These are phyloP conservation scores for Syncephalastrum sp. DNA, from an alignment of 371 early-diverging fungal genomes.

Conservation along the genomic window DNA sequence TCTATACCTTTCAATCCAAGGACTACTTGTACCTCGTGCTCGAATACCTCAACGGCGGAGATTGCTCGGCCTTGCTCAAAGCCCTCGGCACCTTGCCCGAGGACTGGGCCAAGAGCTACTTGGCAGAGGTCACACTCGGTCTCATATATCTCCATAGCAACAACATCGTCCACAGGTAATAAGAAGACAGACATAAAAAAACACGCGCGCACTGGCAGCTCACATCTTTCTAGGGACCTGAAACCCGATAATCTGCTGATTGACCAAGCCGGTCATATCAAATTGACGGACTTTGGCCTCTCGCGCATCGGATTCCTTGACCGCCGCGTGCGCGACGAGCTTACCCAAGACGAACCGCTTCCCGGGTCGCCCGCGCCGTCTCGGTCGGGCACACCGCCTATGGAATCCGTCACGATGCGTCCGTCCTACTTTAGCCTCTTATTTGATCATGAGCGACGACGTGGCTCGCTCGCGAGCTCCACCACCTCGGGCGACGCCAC, in stretches of 20 bases:
- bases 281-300: constrained; percentile 94
- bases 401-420: constrained; percentile 20
- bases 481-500: constrained; percentile 11
- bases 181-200: not conserved
- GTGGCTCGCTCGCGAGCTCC: constrained; percentile 29
- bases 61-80: constrained; percentile 91
- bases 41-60: constrained; percentile 97
- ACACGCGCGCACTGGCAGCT: no score
- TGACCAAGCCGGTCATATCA: constrained; percentile 88
- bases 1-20: constrained; percentile 90
- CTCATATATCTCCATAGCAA: constrained; percentile 88
- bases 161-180: constrained; percentile 84
- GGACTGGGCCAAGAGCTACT: constrained; percentile 89
- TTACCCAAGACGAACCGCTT: constrained; percentile 20
- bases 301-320: constrained; percentile 86
- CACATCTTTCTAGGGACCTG: constrained; percentile 57
- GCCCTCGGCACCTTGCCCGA: constrained; percentile 83
- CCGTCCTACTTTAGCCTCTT: constrained; percentile 31
- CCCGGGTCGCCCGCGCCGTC: constrained; percentile 46
- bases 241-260: constrained; percentile 93
- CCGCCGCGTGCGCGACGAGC: constrained; percentile 68
- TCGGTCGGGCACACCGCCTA: constrained; percentile 39
- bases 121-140: constrained; percentile 92
- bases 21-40: constrained; percentile 93
- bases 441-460: constrained; percentile 29